Evolutionary conservation across 2,329 filamentous ascomycete genomes (phyloP).

Genomic region (Raffaelea albimanens): DNA sequence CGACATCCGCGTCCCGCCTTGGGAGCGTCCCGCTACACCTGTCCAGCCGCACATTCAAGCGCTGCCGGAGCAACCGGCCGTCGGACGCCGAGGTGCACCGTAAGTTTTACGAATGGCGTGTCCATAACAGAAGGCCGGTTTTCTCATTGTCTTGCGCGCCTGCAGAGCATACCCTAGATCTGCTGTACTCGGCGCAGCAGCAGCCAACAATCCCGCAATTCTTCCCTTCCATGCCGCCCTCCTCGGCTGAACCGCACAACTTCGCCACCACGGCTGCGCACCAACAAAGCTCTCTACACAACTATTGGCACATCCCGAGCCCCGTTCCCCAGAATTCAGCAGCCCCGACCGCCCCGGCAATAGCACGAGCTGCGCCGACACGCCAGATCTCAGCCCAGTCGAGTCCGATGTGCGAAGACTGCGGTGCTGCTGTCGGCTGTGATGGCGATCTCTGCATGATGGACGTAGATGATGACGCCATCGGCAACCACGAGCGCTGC

Average conservation of each 20-base stretch:
- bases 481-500: constrained; percentile 18
- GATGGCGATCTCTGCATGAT: constrained; percentile 29
- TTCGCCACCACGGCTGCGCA: too few species aligned
- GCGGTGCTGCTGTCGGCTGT: constrained; percentile 22
- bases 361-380: constrained; percentile 16
- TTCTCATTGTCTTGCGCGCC: background rate
- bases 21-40: constrained; percentile 38
- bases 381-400: constrained; percentile 3
- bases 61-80: constrained; percentile 48
- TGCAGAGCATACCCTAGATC: constrained; percentile 45
- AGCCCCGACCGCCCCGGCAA: constrained; percentile 21
- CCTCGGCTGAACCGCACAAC: background rate
- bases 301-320: constrained; percentile 46
- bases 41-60: constrained; percentile 50
- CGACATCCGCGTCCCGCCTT: constrained; percentile 19
- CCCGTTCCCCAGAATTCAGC: constrained; percentile 4
- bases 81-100: constrained; percentile 45
- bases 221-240: background rate
- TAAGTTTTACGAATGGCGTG: constrained; percentile 24
- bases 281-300: constrained; percentile 45
- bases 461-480: constrained; percentile 26
- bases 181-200: constrained; percentile 42
- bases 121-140: background rate
- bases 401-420: constrained; percentile 42
- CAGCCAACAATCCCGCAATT: background rate